Evolutionary conservation across 129 eudicot species (phyloP), one percentile per base, ranked within the genome.

Genomic region (Flaveria bidentis): DNA sequence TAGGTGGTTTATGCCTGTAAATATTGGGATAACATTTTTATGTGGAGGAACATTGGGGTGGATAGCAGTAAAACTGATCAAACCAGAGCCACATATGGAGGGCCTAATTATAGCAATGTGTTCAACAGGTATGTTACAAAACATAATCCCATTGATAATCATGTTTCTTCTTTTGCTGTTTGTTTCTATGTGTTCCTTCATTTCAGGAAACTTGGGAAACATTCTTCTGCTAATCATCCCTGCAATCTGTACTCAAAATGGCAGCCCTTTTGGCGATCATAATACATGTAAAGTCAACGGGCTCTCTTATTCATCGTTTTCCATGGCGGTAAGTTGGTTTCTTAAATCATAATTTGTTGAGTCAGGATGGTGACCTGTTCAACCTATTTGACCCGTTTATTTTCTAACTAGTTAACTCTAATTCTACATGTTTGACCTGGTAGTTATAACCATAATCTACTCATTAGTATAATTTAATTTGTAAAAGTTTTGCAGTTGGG

Each of bases 1-100:
- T 69, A 92, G 98, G 98, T 93, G 96, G 96, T 90, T 90, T 78
- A 90, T 90, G 96, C 91, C 93, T 25, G 66, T 90, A 16, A 88
- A 91, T 71, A 76, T 83, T 79, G 93, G 91, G 33, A 44, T 88
- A 33, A 88, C 94, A 46, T 88, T 88, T 77, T 65, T 91, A 14
- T 69, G 84, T 69, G 94, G 97, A 77, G 91, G 94, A 58, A 75
- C 76, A 22, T 67, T 90, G 80, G 96, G 96, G 22, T 88, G 96
- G 96, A 53, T 88, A 45, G 88, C 83, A 26, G 88, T 88, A 26
- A 90, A 82, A 74, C 30, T 90, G 25, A 71, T 90, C 33, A 79
- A 80, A 64, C 92, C 96, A 52, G 57, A 78, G 76, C 84, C 89
- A 28, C 82, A 90, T 74, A 50, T 88, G 25, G 93, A 88, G 58